Evolutionary conservation across 2,329 filamentous ascomycete species (phyloP).

Genomic region (Alternaria gaisen): DNA sequence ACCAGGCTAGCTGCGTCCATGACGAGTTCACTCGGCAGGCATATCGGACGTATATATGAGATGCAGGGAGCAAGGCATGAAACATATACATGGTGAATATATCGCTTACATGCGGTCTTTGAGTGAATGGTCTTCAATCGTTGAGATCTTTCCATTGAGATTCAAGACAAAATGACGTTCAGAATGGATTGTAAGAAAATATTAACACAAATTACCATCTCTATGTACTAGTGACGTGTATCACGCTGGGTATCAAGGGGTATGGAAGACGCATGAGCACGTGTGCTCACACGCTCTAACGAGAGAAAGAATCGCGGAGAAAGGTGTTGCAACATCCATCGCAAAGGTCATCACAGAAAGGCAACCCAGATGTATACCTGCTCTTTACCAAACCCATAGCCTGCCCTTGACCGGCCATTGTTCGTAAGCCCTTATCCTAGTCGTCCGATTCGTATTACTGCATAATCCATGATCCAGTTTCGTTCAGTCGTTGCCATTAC

Average conservation of each 20-base stretch:
- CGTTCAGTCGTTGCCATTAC: neutral
- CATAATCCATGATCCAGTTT: neutral
- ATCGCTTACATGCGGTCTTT: no score
- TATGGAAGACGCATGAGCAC: neutral
- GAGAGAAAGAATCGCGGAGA: constrained; percentile 1
- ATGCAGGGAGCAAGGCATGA: no score
- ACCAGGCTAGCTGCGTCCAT: no score
- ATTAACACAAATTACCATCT: constrained; percentile 6
- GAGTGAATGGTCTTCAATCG: no score
- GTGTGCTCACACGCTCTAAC: constrained; percentile 4
- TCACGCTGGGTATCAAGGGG: constrained; percentile 14
- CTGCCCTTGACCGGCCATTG: neutral
- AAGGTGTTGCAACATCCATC: neutral
- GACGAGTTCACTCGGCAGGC: no score
- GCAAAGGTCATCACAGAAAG: constrained; percentile 1
- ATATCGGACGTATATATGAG: no score
- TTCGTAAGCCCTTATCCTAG: neutral
- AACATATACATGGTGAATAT: no score
- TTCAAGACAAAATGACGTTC: neutral
- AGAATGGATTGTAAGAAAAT: neutral
- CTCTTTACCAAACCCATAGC: neutral
- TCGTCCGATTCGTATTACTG: neutral
- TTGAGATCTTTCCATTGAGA: no score
- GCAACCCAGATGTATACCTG: neutral
- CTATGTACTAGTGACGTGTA: constrained; percentile 8